Evolutionary conservation across 2,329 filamentous ascomycete species (phyloP), one percentile per base, ranked within the genome.

Genomic region (Trichoderma polysporum): DNA sequence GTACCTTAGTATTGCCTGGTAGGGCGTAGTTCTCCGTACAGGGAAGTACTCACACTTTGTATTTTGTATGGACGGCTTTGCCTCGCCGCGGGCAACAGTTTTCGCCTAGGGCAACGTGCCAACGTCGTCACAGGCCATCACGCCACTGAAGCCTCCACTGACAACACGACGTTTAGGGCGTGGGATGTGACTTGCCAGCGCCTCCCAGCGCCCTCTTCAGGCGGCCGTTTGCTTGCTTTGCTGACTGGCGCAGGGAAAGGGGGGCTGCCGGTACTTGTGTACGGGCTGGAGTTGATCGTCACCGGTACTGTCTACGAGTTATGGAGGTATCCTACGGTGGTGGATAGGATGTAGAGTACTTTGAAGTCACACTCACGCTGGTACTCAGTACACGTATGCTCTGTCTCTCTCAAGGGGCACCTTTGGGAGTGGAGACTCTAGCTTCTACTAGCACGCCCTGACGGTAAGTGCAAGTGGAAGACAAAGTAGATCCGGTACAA

Each of bases 91-190:
- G 45, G 59, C 52, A 63, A 54, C 60, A n/a, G n/a, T n/a, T n/a
- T n/a, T n/a, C n/a, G n/a, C n/a, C n/a, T n/a, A n/a, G n/a, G n/a
- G n/a, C n/a, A n/a, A n/a, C n/a, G n/a, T n/a, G n/a, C n/a, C n/a
- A n/a, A n/a, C n/a, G n/a, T n/a, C n/a, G 60, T 63, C 60, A 63
- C 50, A 54, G 64, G 64, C 13, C 64, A 66, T 66, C 64, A 66
- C 64, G 64, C 64, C 64, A 66, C 64, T 66, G 33, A 50, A 66
- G 50, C 62, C 41, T 47, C 62, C 62, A 66, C 52, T 66, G 62
- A 50, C 62, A 66, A 66, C 62, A 66, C 62, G 50, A 60, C 29
- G 31, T 52, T 41, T 33, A 66, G 54, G 64, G 64, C 64, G 64
- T 66, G 64, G 45, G 29, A 27, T 52, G 57, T 7, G 29, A 49